Conservation (phyloP, 2,329 filamentous ascomycete genomes). For the Calonectria pseudoturangicola region DNA sequence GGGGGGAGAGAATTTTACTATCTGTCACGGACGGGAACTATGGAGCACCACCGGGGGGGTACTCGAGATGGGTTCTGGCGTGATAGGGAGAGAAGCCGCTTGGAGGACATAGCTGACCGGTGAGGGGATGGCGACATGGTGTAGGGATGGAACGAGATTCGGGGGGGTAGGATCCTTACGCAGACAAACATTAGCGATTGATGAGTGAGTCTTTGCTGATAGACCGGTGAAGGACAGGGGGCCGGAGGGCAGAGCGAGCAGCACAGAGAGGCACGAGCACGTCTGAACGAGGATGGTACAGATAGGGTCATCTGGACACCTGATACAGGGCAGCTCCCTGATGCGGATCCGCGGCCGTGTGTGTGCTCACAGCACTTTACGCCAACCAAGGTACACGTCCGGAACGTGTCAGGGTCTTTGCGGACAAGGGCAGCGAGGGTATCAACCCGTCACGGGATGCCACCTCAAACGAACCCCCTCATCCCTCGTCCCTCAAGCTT, state of each 20-base stretch:
- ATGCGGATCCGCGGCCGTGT: conserved; percentile 40
- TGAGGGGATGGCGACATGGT: conserved; percentile 37
- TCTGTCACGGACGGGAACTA: conserved; percentile 13
- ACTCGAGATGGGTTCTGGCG: conserved; percentile 20
- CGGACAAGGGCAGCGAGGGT: conserved; percentile 32
- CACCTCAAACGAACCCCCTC: conserved; percentile 14
- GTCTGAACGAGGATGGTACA: conserved; percentile 31
- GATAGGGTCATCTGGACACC: conserved; percentile 33
- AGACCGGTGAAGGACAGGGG: conserved; percentile 10
- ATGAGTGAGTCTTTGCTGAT: not conserved
- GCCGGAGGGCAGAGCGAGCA: not conserved
- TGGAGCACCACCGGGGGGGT: not conserved
- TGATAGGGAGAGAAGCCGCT: conserved; percentile 36
- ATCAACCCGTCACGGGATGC: conserved; percentile 32
- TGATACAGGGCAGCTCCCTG: conserved; percentile 39
- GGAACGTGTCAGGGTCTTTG: not conserved
- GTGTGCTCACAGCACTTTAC: conserved; percentile 21
- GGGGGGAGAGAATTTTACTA: not conserved
- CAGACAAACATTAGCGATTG: not conserved
- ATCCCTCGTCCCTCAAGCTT: not conserved
- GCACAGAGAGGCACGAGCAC: conserved; percentile 23
- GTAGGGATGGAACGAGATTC: conserved; percentile 33
- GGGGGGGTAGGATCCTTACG: conserved; percentile 7
- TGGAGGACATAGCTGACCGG: conserved; percentile 34
- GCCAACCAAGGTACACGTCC: not conserved